Evolutionary conservation across 2,329 filamentous ascomycete species (phyloP), one percentile per base, ranked within the genome.

Genomic region (Colletotrichum gloeosporioides): DNA sequence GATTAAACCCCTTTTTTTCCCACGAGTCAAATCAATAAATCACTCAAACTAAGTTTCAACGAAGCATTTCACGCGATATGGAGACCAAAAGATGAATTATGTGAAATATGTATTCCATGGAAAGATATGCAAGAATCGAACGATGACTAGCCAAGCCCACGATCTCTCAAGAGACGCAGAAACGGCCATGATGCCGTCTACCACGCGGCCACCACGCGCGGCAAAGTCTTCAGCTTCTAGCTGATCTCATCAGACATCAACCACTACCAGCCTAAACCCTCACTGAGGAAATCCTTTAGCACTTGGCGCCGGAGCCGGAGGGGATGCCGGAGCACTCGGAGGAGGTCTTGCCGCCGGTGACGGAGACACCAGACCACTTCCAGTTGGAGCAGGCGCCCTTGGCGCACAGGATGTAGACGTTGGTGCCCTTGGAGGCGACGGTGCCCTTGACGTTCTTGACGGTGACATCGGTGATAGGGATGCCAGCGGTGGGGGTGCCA

Each of bases 351-450:
- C 90, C 90, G 59, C 90, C 90, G 29, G 88, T 89, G 49, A 92
- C 84, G 66, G 78, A 81, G 77, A 90, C 87, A 57, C 83, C 85
- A 10, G 81, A 85, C 88, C 89, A 92, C 16, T 86, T 89, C 89
- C 90, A 92, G 82, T 87, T 84, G 10, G 85, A 86, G 83, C 89
- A 90, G 69, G 85, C 84, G 36, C 87, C 89, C 55, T 82, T 83
- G 22, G 87, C 90, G 79, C 91, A 92, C 8, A 91, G 86, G 72
- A 92, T 89, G 79, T 89, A 89, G 75, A 90, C 81, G 70, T 89
- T 83, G 31, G 82, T 85, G 22, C 81, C 87, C 22, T 78, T 79
- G 1, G 81, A 80, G 27, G 81, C 77, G 61, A 90, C 88, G 6
- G 84, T 84, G 27, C 89, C 89, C 5, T 80, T 85, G 75, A 90